phyloP scores from a whole-genome alignment of 257 asterid genomes.

The Fraxinus anomala region DNA sequence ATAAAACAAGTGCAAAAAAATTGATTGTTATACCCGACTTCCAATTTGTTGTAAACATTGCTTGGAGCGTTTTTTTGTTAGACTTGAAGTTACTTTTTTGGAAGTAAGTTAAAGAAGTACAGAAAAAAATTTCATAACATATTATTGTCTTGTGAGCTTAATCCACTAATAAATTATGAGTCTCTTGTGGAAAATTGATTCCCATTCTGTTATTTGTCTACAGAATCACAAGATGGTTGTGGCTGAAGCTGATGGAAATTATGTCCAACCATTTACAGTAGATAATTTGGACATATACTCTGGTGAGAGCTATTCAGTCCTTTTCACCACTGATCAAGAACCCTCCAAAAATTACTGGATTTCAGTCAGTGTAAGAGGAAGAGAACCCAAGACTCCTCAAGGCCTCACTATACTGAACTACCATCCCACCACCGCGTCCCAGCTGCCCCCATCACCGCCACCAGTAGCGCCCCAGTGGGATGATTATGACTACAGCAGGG shows the following conservation, averaged over 20 bases:
- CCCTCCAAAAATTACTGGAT: constrained; percentile 66
- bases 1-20: not conserved
- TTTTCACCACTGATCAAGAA: constrained; percentile 60
- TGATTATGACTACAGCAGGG: constrained; percentile 57
- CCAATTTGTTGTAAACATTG: no score
- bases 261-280: constrained; percentile 58
- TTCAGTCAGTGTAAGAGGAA: constrained; percentile 59
- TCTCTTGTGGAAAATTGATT: not conserved
- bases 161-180: not conserved
- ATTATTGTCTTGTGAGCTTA: no score
- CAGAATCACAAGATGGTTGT: constrained; percentile 72
- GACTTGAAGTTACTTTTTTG: not conserved
- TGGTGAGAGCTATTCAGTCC: constrained; percentile 76
- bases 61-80: no score
- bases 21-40: no score
- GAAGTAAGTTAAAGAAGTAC: not conserved
- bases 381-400: constrained; percentile 72
- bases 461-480: constrained; percentile 68
- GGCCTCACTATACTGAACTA: constrained; percentile 73
- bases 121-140: no score
- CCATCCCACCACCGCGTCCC: constrained; percentile 39
- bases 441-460: constrained; percentile 48
- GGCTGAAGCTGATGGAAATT: constrained; percentile 90
- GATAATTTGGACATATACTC: constrained; percentile 74
- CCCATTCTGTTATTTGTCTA: not conserved